Base-by-base conservation (phyloP, 2,329 filamentous ascomycete species). In the Albifimbria verrucaria region DNA sequence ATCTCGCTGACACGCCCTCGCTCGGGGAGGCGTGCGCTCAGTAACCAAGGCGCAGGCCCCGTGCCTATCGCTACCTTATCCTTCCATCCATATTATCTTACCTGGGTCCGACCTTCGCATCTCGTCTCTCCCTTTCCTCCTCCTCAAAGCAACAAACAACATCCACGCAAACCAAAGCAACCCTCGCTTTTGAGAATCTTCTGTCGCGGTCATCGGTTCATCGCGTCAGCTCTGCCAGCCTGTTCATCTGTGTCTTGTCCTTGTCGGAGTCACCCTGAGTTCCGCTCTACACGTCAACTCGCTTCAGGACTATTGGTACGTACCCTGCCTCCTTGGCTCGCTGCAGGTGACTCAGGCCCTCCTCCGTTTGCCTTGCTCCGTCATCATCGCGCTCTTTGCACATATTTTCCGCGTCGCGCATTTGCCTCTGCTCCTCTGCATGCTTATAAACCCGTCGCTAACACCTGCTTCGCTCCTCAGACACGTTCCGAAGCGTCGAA, bases 201-300 rank as follows among this genome's bases (percentile, higher is more conserved):
- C 73, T 76, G 80, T 83, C 80, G 80, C 81, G 80, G 81, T 78
- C 75, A 73, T n/a, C n/a, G 70, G 79, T 78, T 78, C 71, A 72
- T 82, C 79, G 75, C 79, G 73, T 70, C 79, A 81, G 79, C 77
- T 68, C 60, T 64, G 62, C 61, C 64, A 65, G 60, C 61, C 60
- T 62, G 62, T 63, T 64, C 59, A 60, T 55, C 48, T 52, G 59
- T 59, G 63, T 57, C 57, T 57, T 60, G 57, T 52, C 61, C 55
- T 58, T 56, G 57, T 60, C 57, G 59, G 55, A 61, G 58, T 54
- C 58, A 45, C 52, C 55, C 55, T 62, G 61, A 61, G 51, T 52
- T 64, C 60, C 62, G 56, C 61, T 58, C 55, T 32, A 7, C 7
- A 32, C 55, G 52, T 61, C 46, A 56, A 52, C 54, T 51, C 59